These are phyloP conservation scores for Alternaria hordeiaustralica DNA, from an alignment of 2,329 filamentous ascomycete genomes.

Conservation along the genomic window DNA sequence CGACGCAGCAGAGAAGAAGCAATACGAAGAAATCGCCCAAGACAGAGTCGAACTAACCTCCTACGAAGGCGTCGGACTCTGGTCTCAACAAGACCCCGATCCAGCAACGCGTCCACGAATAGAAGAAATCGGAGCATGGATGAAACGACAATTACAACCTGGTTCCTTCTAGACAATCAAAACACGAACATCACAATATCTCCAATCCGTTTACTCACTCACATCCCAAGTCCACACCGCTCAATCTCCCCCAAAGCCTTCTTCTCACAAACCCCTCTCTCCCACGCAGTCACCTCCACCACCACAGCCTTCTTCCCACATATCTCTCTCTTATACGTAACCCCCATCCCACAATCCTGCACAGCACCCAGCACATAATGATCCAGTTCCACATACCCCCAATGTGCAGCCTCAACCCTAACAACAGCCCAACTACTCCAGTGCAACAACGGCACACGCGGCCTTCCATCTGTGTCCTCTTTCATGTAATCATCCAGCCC, in stretches of 20 bases:
- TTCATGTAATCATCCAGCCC: constrained; percentile 4
- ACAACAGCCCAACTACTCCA: background rate
- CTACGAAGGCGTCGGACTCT: constrained; percentile 30
- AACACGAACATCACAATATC: background rate
- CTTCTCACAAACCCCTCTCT: background rate
- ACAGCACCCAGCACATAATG: background rate
- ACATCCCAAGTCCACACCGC: background rate
- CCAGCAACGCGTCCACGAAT: constrained; percentile 17
- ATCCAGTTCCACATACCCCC: background rate
- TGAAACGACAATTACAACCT: constrained; percentile 29
- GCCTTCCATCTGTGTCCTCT: too few relatives aligned
- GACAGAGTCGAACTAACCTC: constrained; percentile 24
- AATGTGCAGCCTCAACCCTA: constrained; percentile 1
- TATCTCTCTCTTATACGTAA: background rate
- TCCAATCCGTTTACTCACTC: background rate
- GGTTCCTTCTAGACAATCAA: background rate
- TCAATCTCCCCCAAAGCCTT: background rate
- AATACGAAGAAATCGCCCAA: constrained; percentile 36
- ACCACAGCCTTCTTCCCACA: background rate
- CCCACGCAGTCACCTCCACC: background rate
- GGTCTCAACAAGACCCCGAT: constrained; percentile 24
- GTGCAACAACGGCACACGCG: constrained; percentile 1
- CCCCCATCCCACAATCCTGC: background rate
- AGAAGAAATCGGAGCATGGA: constrained; percentile 33
- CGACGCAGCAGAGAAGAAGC: constrained; percentile 34